Evolutionary conservation across 345 rosid genomes (phyloP), one percentile per base, ranked within the genome.

Genomic region (Gossypium longicalyx): DNA sequence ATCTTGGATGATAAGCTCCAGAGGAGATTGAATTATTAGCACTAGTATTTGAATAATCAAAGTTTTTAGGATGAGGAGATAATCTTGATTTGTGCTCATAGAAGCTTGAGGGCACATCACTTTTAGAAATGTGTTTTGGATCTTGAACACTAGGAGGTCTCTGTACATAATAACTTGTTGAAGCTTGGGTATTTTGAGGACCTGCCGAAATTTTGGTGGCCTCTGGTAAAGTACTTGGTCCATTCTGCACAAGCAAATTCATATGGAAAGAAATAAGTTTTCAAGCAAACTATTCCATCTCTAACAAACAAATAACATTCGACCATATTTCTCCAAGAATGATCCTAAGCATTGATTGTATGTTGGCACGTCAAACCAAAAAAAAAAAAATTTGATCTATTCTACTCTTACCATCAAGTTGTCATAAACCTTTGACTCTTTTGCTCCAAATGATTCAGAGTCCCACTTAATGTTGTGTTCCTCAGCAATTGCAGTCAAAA

Each of bases 381-480:
- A 80, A 19, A 72, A 29, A 29, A 29, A 29, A 29, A 23, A 23
- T 20, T 63, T 60, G 54, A 38, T 68, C 67, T 56, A 61, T 27
- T 52, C 47, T 77, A 13, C 17, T 59, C 85, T 72, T 83, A 90
- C 93, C 82, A 90, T 79, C 80, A 88, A 73, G 76, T 90, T 89
- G 54, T 80, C 89, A 22, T 79, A 80, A 63, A 82, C 85, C 78
- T 85, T 84, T 38, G 80, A 67, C 66, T 83, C 88, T 29, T 83
- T 76, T 79, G 85, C 89, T 74, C 76, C 93, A 75, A 88, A 82
- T 71, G 90, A 83, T 51, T 75, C 82, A 27, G 92, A 79, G 68
- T 93, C 91, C 99, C 98, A 93, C 52, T 82, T 85, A 69, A 95
- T 73, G 70, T 93, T 84, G 79, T 93, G 91, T 71, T 95, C 94